Conservation (phyloP, 345 rosid species). For the Eucalyptus urophylla region DNA sequence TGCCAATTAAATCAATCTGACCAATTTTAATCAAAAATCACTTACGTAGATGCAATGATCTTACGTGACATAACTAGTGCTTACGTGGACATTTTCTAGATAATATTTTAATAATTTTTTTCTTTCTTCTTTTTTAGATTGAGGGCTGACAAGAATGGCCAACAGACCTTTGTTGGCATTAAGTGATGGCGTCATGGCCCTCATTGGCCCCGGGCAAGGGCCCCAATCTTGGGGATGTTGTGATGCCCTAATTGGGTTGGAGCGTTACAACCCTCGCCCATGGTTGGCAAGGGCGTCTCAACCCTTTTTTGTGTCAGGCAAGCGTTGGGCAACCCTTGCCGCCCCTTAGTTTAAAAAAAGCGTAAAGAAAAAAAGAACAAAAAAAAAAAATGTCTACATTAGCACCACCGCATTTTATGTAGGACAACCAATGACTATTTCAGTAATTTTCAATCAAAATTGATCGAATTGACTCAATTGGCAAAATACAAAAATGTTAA, state of each 20-base stretch:
- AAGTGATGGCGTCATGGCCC: not conserved
- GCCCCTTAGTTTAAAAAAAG: not conserved
- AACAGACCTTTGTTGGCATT: not conserved
- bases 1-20: not conserved
- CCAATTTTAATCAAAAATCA: no score
- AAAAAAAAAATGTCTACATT: no score
- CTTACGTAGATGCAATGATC: rapidly evolving
- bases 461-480: no score
- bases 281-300: not conserved
- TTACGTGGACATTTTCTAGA: no score
- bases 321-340: no score
- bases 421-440: no score
- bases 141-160: not conserved
- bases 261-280: not conserved
- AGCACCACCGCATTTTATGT: rapidly evolving
- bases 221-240: not conserved
- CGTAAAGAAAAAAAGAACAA: not conserved
- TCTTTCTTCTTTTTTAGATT: not conserved
- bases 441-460: no score
- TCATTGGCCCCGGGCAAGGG: not conserved
- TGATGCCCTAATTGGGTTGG: no score
- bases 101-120: no score
- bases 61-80: no score
- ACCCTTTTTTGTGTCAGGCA: not conserved
- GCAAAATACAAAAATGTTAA: no score